Evolutionary conservation across 768 basidiomycete genomes (phyloP).

Genomic region (Lactarius vividus): DNA sequence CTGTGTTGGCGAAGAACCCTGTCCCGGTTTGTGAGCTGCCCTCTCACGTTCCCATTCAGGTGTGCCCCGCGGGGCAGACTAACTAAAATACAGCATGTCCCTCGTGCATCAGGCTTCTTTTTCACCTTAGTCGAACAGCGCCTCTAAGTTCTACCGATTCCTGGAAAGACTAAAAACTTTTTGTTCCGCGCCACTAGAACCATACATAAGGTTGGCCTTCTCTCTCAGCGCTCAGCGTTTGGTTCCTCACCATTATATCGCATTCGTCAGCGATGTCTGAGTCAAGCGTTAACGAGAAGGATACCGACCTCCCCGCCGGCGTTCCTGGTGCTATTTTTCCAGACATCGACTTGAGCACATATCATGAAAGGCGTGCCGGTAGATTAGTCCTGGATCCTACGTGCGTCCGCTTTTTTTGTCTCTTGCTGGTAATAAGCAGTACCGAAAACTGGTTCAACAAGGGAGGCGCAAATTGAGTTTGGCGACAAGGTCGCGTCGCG

Average conservation of each 20-base stretch:
- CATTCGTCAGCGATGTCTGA: not conserved
- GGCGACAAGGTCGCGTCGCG: constrained; percentile 52
- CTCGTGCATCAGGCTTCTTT: not conserved
- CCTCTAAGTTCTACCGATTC: too few species aligned
- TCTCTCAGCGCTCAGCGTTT: not conserved
- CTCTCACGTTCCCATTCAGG: too few species aligned
- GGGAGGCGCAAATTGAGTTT: constrained; percentile 62
- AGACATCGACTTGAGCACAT: constrained; percentile 38
- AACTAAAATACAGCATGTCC: too few species aligned
- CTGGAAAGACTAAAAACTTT: not conserved
- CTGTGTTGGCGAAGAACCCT: not conserved
- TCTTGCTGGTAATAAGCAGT: not conserved
- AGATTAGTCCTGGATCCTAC: constrained; percentile 60
- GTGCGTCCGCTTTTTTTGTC: constrained; percentile 36
- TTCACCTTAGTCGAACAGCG: not conserved
- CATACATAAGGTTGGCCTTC: not conserved
- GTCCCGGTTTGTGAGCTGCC: not conserved
- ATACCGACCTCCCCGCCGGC: not conserved
- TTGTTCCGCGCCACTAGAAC: not conserved
- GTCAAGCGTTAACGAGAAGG: constrained; percentile 10
- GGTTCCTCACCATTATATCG: not conserved
- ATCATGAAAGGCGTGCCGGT: constrained; percentile 56
- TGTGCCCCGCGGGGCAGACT: not conserved
- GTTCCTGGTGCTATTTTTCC: not conserved
- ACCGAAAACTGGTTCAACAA: constrained; percentile 27